Evolutionary conservation across 2,329 filamentous ascomycete species (phyloP), one percentile per base, ranked within the genome.

Genomic region (Ophiobolus disseminans): DNA sequence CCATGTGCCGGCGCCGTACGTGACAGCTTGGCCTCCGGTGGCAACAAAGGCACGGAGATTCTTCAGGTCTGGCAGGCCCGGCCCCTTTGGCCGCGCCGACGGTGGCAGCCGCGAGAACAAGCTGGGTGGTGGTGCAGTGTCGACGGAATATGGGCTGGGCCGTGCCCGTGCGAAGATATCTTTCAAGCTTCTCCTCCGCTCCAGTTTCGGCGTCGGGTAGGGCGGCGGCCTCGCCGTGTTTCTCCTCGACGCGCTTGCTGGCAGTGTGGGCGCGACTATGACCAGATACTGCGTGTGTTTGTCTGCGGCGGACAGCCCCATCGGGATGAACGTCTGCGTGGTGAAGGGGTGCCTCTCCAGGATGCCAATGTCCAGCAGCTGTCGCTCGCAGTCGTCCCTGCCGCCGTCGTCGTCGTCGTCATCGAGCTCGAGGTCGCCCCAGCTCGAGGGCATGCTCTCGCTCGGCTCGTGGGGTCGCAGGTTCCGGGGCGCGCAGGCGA

Each of bases 321-420:
- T 77, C 0, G 94, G 94, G 34, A 90, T 82, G 73, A 99, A 97
- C 0, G 91, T 96, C 76, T 99, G 94, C 1, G 90, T 90, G 1
- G 94, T 97, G 74, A 86, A 97, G 0, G 94, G 93, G 73, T 99
- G 94, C 30, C 94, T 82, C 73, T 99, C 94, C 22, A 97, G 83
- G 48, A 96, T 83, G 16, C 76, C 75, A 44, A 97, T 81, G 36
- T 82, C 78, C 68, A 96, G 89, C 3, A 82, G 52, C 31, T 68
- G 57, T 35, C 60, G 57, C 17, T 66, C 49, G 7, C 32, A 42
- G 30, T 64, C 47, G 4, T 45, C 62, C 23, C 58, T 59, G 10
- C 58, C 53, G 11, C 68, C 60, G 21, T 63, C 66, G 6, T 39
- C 43, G n/a, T 65, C 43, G n/a, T 65, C 69, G 25, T 71, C 65